A percentile compares a stretch with the other conserved stretches of the same genome.
Evolutionary conservation across 257 asterid genomes (phyloP).

Genomic region (Scutellaria barbata): DNA sequence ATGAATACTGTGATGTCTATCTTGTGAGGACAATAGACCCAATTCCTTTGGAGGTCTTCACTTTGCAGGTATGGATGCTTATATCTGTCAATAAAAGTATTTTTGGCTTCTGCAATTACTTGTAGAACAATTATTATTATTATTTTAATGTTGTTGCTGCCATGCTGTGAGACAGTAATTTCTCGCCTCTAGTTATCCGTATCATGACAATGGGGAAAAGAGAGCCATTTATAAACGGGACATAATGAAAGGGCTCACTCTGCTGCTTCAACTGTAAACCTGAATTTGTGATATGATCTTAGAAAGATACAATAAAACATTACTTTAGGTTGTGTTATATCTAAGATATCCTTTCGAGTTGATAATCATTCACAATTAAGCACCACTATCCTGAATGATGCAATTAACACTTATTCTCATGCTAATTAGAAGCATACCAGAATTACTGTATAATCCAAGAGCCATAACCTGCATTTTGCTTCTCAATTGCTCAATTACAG

Average conservation of each 20-base stretch:
- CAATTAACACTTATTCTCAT: no score
- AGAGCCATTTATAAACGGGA: background rate
- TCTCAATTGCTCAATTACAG: no score
- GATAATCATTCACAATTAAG: no score
- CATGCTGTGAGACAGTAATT: conserved; percentile 13
- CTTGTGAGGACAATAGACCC: conserved; percentile 87
- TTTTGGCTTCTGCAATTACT: conserved; percentile 17
- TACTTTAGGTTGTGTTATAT: conserved; percentile 1
- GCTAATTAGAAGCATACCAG: no score
- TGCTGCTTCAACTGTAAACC: background rate
- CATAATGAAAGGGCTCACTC: background rate
- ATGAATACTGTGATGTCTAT: conserved; percentile 89
- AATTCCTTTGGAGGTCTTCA: conserved; percentile 93
- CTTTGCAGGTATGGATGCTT: conserved; percentile 78
- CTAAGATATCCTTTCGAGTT: no score
- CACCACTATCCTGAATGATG: no score
- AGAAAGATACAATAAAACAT: background rate
- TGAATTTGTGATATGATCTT: conserved; percentile 10
- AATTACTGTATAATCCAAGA: no score
- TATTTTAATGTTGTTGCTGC: background rate
- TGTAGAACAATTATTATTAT: background rate
- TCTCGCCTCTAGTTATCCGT: no score
- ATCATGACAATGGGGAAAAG: background rate
- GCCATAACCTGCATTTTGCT: no score
- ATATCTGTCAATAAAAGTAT: conserved; percentile 17